These are phyloP conservation scores for Ascochyta koolunga DNA, from an alignment of 2,329 filamentous ascomycete species.

Conservation along the genomic window DNA sequence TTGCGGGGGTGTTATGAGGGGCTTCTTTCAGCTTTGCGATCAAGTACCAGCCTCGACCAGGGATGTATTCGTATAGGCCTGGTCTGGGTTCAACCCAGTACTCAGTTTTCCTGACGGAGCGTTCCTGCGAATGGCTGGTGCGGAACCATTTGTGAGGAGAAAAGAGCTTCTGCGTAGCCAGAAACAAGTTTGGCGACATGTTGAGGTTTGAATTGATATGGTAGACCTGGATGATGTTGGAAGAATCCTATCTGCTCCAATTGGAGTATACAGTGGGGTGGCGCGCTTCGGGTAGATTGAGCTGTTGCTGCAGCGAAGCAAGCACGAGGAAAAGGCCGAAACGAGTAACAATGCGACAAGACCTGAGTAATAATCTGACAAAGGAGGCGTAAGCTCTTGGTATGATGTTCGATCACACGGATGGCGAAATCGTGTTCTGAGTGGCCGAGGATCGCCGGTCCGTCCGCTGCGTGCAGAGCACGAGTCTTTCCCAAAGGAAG, in stretches of 20 bases:
- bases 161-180: slow-evolving; percentile 57
- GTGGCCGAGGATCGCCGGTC: slow-evolving; percentile 29
- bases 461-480: slow-evolving; percentile 38
- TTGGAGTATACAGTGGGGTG: slow-evolving; percentile 16
- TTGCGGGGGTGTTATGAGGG: slow-evolving; percentile 32
- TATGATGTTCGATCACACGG: slow-evolving; percentile 18
- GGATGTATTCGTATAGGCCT: slow-evolving; percentile 58
- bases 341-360: slow-evolving; percentile 1
- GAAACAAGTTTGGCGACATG: slow-evolving; percentile 59
- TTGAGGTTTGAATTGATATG: slow-evolving; percentile 8
- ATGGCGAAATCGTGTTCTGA: slow-evolving; percentile 17
- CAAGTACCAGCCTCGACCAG: slow-evolving; percentile 58
- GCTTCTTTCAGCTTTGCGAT: slow-evolving; percentile 48
- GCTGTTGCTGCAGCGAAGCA: slow-evolving; percentile 10
- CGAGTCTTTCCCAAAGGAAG: slow-evolving; percentile 30
- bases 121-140: slow-evolving; percentile 46
- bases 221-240: slow-evolving; percentile 1
- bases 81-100: slow-evolving; percentile 57
- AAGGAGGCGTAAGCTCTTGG: slow-evolving; percentile 19
- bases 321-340: slow-evolving; percentile 21
- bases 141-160: slow-evolving; percentile 58
- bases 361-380: slow-evolving; percentile 9
- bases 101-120: slow-evolving; percentile 51
- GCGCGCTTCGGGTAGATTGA: slow-evolving; percentile 6
- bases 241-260: slow-evolving; percentile 1